A percentile compares a stretch with the other conserved stretches of the same genome.
These are phyloP conservation scores for Wallacemonas sp. DNA, from an alignment of 208 protist species.

Conservation along the genomic window DNA sequence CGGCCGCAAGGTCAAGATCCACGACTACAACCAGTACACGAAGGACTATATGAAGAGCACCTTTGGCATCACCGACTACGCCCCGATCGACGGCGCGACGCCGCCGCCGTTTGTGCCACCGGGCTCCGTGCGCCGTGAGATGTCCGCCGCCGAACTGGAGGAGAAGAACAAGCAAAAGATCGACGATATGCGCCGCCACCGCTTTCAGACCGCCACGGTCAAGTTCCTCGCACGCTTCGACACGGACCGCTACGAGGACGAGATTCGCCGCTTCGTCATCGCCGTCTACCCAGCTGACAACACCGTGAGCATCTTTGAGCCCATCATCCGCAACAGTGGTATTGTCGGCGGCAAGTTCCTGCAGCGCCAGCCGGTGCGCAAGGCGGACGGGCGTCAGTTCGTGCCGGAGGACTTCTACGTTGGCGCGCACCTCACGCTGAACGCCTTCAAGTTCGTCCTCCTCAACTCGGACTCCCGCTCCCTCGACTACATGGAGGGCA, in stretches of 20 bases:
- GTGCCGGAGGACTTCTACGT: slow-evolving; percentile 88
- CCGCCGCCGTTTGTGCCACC: slow-evolving; percentile 68
- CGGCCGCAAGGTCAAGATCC: slow-evolving; percentile 84
- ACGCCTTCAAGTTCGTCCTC: slow-evolving; percentile 83
- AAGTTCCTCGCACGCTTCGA: slow-evolving; percentile 92
- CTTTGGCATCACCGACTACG: slow-evolving; percentile 67
- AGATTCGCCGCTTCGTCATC: slow-evolving; percentile 91
- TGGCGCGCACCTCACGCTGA: slow-evolving; percentile 75
- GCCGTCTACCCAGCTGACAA: slow-evolving; percentile 92
- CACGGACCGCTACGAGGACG: slow-evolving; percentile 79
- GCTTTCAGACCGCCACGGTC: slow-evolving; percentile 80
- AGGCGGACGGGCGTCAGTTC: slow-evolving; percentile 60
- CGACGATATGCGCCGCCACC: slow-evolving; percentile 81
- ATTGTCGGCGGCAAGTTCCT: slow-evolving; percentile 95
- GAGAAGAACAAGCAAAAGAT: slow-evolving; percentile 72
- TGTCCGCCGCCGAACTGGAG: slow-evolving; percentile 83
- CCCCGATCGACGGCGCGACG: slow-evolving; percentile 57
- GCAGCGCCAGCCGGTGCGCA: slow-evolving; percentile 77
- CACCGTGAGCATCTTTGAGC: slow-evolving; percentile 92
- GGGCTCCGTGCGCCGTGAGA: slow-evolving; percentile 79
- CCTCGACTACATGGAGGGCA: slow-evolving; percentile 92
- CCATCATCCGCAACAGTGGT: slow-evolving; percentile 92
- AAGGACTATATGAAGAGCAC: slow-evolving; percentile 77
- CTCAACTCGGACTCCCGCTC: slow-evolving; percentile 88
- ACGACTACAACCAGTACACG: slow-evolving; percentile 96